Percentiles rank a stretch among this genome's conserved stretches.
Evolutionary conservation across 768 basidiomycete genomes (phyloP).

Genomic region (Psilocybe tampanensis): DNA sequence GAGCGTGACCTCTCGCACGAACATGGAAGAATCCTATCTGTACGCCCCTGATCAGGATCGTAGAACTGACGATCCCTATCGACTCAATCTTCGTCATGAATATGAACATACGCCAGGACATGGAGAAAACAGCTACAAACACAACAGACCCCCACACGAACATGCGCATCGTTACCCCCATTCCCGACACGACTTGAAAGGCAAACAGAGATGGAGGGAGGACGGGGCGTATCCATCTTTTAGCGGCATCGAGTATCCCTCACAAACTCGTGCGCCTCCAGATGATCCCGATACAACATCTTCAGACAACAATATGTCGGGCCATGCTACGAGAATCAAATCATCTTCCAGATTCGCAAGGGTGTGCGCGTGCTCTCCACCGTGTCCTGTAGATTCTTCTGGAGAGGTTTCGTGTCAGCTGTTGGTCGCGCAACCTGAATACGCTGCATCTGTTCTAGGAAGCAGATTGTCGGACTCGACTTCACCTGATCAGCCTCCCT

Average conservation of each 20-base stretch:
- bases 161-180: neutral
- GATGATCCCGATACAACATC: neutral
- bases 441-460: too few relatives aligned
- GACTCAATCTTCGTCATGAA: neutral
- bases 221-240: neutral
- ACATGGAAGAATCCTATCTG: conserved; percentile 15
- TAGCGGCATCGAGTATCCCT: neutral
- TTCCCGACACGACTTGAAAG: neutral
- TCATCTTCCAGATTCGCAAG: neutral
- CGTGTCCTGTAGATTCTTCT: too few relatives aligned
- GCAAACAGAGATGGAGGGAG: neutral
- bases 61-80: conserved; percentile 5
- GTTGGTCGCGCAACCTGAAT: too few relatives aligned
- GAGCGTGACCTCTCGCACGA: conserved; percentile 33
- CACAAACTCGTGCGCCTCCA: neutral
- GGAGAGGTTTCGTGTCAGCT: too few relatives aligned
- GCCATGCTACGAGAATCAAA: neutral
- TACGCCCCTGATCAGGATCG: conserved; percentile 14
- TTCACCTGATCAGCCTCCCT: too few relatives aligned
- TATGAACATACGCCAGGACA: neutral
- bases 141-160: too few relatives aligned
- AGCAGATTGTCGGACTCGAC: too few relatives aligned
- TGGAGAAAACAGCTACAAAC: neutral
- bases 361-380: too few relatives aligned
- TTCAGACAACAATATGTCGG: neutral